A percentile compares a stretch with the other conserved stretches of the same genome.
phyloP scores from a whole-genome alignment of 202 grass and related monocot species.

The Sporobolus alterniflorus region DNA sequence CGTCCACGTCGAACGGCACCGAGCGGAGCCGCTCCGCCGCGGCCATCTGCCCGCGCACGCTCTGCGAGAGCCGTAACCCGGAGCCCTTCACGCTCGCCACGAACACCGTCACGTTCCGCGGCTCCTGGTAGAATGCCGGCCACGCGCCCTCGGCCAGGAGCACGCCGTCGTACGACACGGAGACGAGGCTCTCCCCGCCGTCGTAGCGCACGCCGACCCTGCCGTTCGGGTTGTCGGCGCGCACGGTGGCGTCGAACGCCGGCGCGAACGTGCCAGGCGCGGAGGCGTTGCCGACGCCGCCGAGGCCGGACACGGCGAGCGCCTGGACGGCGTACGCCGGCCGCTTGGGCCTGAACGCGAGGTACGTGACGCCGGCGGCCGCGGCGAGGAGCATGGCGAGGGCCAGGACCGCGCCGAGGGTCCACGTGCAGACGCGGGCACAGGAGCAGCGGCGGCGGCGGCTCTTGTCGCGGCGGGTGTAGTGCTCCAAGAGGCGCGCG shows the following conservation, averaged over 20 bases:
- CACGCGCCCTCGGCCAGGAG: conserved; percentile 56
- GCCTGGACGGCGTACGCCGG: conserved; percentile 54
- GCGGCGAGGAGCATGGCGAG: conserved; percentile 41
- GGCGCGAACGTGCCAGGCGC: conserved; percentile 40
- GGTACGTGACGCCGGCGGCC: conserved; percentile 37
- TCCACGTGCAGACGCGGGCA: conserved; percentile 37
- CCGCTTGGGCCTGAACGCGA: conserved; percentile 42
- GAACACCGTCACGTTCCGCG: conserved; percentile 65
- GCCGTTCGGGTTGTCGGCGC: conserved; percentile 65
- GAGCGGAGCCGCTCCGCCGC: conserved; percentile 47
- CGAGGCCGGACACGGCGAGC: conserved; percentile 55
- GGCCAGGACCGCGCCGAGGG: background rate
- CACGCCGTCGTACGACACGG: conserved; percentile 61
- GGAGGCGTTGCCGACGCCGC: conserved; percentile 43
- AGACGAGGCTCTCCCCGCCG: conserved; percentile 38
- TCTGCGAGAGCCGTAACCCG: conserved; percentile 48
- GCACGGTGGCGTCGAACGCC: conserved; percentile 53
- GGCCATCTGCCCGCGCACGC: conserved; percentile 38
- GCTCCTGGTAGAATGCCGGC: conserved; percentile 72
- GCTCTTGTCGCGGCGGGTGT: conserved; percentile 65
- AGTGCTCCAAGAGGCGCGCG: conserved; percentile 65
- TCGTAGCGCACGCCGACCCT: conserved; percentile 71
- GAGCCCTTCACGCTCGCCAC: conserved; percentile 46
- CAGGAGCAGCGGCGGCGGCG: conserved; percentile 56
- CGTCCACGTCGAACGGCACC: conserved; percentile 63